Base-by-base conservation (phyloP, 495 filamentous ascomycete species). In the Annulohypoxylon nitens region DNA sequence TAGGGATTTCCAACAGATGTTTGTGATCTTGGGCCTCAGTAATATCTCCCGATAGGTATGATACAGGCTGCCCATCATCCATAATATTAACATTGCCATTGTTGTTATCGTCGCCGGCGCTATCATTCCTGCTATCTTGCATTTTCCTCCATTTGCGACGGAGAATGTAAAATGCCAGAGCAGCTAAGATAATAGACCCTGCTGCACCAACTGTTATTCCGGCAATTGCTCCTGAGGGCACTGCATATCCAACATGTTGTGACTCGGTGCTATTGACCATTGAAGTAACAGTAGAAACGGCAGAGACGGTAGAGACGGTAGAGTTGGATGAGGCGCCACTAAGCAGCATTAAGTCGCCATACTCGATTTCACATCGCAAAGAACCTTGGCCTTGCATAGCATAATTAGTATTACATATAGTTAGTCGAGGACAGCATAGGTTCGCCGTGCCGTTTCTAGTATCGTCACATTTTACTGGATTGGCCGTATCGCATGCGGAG, bases 331-430 rank as follows among this genome's bases (percentile, higher is more conserved):
- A 16, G 26, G 30, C 41, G 9, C 16, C 55, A 25, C 16, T 36
- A 59, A 59, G 55, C 11, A 41, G 18, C 34, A 59, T 59, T 11
- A 59, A 23, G 20, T 59, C 55, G 55, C 0, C 4, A 20, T 59
- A 59, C 10, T 36, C 55, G 36, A 59, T 59, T 9, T 59, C 34
- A 18, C 55, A 59, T 16, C 55, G 55, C 25, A 59, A 16, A 20
- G 10, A 23, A 11, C 10, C n/a, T 14, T 59, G 16, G 33, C 34
- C 55, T 10, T 20, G 14, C 26, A 30, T 30, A 30, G 26, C 2
- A 14, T 59, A 41, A 10, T 36, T 16, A 12, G 33, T 12, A 2
- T 34, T 11, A 59, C 36, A 59, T 16, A 9, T 41, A 2, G 36
- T 41, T 20, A 59, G 20, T 5, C 34, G 34, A 41, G 55, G 55